These are phyloP conservation scores for Solanum hybrid DNA, from an alignment of 305 asterid genomes.

Conservation along the genomic window DNA sequence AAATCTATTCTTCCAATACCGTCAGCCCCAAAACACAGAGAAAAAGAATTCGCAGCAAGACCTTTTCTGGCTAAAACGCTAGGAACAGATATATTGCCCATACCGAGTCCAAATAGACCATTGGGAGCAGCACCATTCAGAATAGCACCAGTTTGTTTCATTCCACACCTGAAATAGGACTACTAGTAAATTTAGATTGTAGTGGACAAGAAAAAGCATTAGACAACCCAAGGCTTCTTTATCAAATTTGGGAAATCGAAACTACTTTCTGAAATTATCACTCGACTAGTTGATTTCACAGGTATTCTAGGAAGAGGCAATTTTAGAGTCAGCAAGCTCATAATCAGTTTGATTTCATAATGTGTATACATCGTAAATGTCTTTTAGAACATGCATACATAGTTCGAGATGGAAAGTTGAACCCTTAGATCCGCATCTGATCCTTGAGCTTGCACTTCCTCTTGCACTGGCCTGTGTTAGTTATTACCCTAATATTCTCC, in stretches of 20 bases:
- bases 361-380: not conserved
- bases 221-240: not conserved
- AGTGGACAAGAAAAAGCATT: not conserved
- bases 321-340: not conserved
- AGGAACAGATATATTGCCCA: conserved; percentile 65
- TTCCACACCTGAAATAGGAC: conserved; percentile 65
- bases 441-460: not conserved
- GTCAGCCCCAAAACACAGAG: conserved; percentile 79
- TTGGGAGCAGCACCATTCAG: conserved; percentile 66
- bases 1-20: conserved; percentile 74
- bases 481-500: not conserved
- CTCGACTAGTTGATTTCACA: not conserved
- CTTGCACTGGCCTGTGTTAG: not conserved
- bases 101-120: conserved; percentile 86
- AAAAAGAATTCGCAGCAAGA: conserved; percentile 72
- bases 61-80: conserved; percentile 65
- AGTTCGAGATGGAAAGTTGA: not conserved
- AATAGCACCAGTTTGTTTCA: conserved; percentile 67
- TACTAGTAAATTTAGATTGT: not conserved
- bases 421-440: not conserved
- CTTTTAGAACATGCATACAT: not conserved
- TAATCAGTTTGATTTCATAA: not conserved
- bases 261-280: not conserved
- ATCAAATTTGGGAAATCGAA: not conserved
- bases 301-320: not conserved